phyloP scores from a whole-genome alignment of 1,284 basidiomycete species.

The Ganoderma meredithae region DNA sequence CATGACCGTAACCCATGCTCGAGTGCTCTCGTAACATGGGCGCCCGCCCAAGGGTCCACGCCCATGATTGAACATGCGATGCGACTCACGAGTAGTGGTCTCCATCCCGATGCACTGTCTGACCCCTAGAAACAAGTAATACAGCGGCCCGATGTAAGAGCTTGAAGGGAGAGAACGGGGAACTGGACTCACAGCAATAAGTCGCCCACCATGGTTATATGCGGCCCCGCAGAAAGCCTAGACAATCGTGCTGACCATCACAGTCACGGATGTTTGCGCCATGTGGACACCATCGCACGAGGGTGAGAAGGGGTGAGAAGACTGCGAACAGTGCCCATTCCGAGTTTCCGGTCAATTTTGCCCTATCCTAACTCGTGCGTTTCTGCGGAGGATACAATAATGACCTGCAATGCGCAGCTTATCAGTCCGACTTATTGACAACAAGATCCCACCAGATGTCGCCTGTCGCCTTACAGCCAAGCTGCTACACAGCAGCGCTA shows the following conservation, averaged over 20 bases:
- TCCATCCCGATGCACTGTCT: background rate
- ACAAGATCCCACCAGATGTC: too few species aligned
- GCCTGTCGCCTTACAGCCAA: too few species aligned
- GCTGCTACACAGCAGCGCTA: too few species aligned
- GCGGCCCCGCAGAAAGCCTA: background rate
- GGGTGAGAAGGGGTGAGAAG: slow-evolving; percentile 14
- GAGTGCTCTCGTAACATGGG: background rate
- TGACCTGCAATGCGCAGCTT: too few species aligned
- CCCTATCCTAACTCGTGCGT: background rate
- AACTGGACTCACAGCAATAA: background rate
- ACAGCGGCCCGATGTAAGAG: too few species aligned
- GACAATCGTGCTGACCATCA: background rate
- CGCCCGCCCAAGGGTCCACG: too few species aligned
- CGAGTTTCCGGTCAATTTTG: background rate
- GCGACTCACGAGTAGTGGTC: background rate
- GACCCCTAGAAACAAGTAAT: too few species aligned
- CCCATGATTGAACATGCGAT: background rate
- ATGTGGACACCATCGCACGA: slow-evolving; percentile 31
- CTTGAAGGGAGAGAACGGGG: too few species aligned
- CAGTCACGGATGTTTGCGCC: slow-evolving; percentile 16
- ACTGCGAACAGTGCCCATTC: background rate
- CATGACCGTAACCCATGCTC: too few species aligned
- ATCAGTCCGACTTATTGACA: too few species aligned
- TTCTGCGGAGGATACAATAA: too few species aligned
- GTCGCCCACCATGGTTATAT: background rate